Evolutionary conservation across 2,329 filamentous ascomycete species (phyloP).

Genomic region (Trichoderma brevicompactum): DNA sequence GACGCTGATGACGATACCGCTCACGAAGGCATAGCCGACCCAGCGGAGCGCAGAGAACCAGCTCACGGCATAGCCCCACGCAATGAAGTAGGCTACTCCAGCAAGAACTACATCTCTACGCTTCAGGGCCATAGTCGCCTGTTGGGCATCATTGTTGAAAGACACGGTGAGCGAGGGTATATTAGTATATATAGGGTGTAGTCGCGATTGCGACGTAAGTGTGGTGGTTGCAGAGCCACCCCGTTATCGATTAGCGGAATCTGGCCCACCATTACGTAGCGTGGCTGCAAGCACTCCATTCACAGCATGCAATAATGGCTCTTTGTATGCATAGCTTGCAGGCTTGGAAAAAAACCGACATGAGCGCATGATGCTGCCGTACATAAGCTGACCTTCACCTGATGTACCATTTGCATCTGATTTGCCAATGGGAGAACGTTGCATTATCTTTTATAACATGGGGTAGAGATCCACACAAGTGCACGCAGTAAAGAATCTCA

Average conservation of each 20-base stretch:
- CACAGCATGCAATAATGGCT: not conserved
- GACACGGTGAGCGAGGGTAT: conserved; percentile 11
- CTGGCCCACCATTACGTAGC: conserved; percentile 26
- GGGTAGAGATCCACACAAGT: not conserved
- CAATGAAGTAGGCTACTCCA: conserved; percentile 73
- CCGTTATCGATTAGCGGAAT: conserved; percentile 23
- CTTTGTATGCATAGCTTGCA: not conserved
- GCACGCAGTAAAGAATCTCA: not conserved
- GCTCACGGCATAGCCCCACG: conserved; percentile 84
- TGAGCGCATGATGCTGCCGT: conserved; percentile 4
- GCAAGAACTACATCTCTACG: conserved; percentile 73
- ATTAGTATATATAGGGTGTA: conserved; percentile 17
- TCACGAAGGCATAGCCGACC: conserved; percentile 80
- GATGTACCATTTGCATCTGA: not conserved
- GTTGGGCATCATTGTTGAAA: conserved; percentile 41
- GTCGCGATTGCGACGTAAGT: conserved; percentile 23
- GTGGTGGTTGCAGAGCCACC: conserved; percentile 6
- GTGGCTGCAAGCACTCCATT: conserved; percentile 22
- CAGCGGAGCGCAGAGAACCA: conserved; percentile 84
- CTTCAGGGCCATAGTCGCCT: conserved; percentile 67
- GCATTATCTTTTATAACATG: not conserved
- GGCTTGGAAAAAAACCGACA: not conserved
- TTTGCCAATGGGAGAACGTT: not conserved
- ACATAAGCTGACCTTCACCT: conserved; percentile 4
- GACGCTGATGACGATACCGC: conserved; percentile 64